Evolutionary conservation across 2,329 filamentous ascomycete genomes (phyloP), one percentile per base, ranked within the genome.

Genomic region (Phialocephala sp.): DNA sequence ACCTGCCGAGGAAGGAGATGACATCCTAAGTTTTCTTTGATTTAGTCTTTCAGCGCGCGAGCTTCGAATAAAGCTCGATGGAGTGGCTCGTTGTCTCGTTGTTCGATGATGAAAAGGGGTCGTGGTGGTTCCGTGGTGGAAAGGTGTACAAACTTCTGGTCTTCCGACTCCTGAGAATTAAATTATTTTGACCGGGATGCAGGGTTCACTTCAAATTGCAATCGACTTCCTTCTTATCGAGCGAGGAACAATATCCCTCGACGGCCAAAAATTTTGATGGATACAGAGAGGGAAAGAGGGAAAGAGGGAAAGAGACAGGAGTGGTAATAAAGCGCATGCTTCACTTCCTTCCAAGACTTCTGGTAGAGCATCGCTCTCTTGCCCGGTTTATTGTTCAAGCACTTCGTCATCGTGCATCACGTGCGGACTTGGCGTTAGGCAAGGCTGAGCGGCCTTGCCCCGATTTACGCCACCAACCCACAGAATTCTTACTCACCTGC

Each of bases 1-100:
- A 58, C 73, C 72, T n/a, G 71, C 66, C 12, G 76, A 77, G 56
- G 76, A 75, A 52, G 76, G 76, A 27, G 76, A 78, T 62, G 77
- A 77, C 75, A 77, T 78, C 22, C 35, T 54, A 58, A 15, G 14
- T 15, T 14, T 32, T 54, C 11, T 14, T 32, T 54, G 45, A 50
- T 59, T 32, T 62, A 9, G 36, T 41, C n/a, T 1, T 18, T 43
- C 41, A 4, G 5, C 41, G 6, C 5, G 45, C n/a, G 20, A n/a
- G 12, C 20, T 20, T 6, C 6, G n/a, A 20, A 20, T 45, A 18
- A 12, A 45, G 15, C 8, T 57, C n/a, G 24, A 63, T 57, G 60
- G 24, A 24, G 36, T 37, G n/a, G 27, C 32, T 37, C 37, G 43
- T 8, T 58, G 22, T 24, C 32, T 24, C 37, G 43, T 8, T 58